These are phyloP conservation scores for Pinus albicaulis DNA, from an alignment of 75 land plant species.

Conservation along the genomic window DNA sequence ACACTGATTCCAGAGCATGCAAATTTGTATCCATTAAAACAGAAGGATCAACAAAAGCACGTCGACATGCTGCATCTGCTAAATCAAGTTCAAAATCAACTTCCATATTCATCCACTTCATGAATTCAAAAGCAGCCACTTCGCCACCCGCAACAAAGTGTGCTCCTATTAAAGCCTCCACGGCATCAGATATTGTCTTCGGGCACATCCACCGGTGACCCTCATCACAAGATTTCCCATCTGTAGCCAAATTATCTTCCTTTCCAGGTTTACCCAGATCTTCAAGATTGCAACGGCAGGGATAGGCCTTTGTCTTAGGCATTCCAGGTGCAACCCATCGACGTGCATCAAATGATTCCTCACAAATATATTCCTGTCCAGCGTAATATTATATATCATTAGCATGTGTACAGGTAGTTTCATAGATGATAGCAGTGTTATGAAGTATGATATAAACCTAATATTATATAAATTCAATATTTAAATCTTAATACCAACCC, in stretches of 20 bases:
- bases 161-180: constrained; percentile 93
- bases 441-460: too few species aligned
- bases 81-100: constrained; percentile 37
- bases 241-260: constrained; percentile 21
- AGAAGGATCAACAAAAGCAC: constrained; percentile 31
- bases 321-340: constrained; percentile 96
- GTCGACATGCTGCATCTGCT: constrained; percentile 24
- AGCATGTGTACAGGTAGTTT: too few species aligned
- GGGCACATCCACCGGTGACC: constrained; percentile 98
- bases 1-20: constrained; percentile 50
- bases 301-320: constrained; percentile 19
- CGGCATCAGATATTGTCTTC: too few species aligned
- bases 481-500: too few species aligned
- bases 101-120: constrained; percentile 84
- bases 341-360: constrained; percentile 75
- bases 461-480: too few species aligned
- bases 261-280: constrained; percentile 9
- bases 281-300: constrained; percentile 54
- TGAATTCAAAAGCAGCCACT: constrained; percentile 51
- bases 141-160: constrained; percentile 62
- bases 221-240: constrained; percentile 71
- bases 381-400: too few species aligned
- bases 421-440: too few species aligned
- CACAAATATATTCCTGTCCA: constrained; percentile 85
- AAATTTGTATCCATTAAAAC: constrained; percentile 36